Evolutionary conservation across 257 asterid genomes (phyloP).

Genomic region (Galeopsis tetrahit): DNA sequence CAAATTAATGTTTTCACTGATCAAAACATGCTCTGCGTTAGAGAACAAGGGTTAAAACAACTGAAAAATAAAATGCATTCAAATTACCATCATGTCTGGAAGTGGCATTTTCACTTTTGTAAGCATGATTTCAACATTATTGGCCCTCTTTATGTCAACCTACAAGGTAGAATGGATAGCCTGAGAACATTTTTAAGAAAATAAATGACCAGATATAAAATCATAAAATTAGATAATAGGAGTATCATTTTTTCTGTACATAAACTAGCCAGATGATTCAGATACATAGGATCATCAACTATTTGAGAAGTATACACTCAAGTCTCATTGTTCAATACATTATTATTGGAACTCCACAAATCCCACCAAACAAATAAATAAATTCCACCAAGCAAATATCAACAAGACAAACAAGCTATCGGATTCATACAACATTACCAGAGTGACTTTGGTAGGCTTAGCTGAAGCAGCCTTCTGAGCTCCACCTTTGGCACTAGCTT

Average conservation of each 20-base stretch:
- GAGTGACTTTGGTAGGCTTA: slow-evolving; percentile 74
- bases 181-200: slow-evolving; percentile 25
- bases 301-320: slow-evolving; percentile 1
- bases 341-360: slow-evolving; percentile 13
- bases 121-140: slow-evolving; percentile 96
- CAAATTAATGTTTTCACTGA: neutral
- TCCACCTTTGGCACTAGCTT: slow-evolving; percentile 64
- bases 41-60: slow-evolving; percentile 17
- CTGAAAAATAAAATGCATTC: slow-evolving; percentile 23
- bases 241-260: slow-evolving; percentile 1
- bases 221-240: slow-evolving; percentile 14
- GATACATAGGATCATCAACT: slow-evolving; percentile 5
- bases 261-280: slow-evolving; percentile 5
- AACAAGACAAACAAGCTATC: slow-evolving; percentile 20
- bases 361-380: neutral
- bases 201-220: neutral
- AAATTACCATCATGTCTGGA: slow-evolving; percentile 97
- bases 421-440: slow-evolving; percentile 66
- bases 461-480: slow-evolving; percentile 75
- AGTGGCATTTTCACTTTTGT: slow-evolving; percentile 99
- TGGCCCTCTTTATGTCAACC: slow-evolving; percentile 96
- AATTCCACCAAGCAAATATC: slow-evolving; percentile 1
- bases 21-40: neutral
- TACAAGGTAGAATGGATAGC: slow-evolving; percentile 37
- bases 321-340: neutral